These are phyloP conservation scores for Capillidium heterosporum DNA, from an alignment of 371 early-diverging fungal genomes.

Conservation along the genomic window DNA sequence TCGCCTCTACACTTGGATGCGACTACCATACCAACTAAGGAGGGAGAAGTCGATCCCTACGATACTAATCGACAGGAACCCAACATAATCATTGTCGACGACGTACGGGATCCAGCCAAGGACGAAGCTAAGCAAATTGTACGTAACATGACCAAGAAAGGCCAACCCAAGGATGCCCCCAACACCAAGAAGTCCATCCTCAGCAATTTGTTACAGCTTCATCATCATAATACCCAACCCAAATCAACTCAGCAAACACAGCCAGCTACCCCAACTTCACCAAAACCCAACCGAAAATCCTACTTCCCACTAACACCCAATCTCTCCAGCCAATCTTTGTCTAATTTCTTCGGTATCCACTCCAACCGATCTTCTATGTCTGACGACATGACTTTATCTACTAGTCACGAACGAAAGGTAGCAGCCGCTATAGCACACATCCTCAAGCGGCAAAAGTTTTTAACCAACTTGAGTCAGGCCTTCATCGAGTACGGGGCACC, in stretches of 20 bases:
- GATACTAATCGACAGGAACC: too few species aligned
- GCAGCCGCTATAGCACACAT: conserved; percentile 26
- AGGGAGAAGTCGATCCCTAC: too few species aligned
- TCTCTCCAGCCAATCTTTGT: not conserved
- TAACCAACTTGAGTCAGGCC: conserved; percentile 27
- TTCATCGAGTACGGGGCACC: conserved; percentile 37
- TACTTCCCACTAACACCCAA: not conserved
- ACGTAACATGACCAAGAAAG: not conserved
- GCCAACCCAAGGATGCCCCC: not conserved
- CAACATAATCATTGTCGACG: not conserved
- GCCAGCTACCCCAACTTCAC: not conserved
- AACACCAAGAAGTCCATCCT: not conserved
- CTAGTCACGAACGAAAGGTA: not conserved
- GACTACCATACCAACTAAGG: not conserved
- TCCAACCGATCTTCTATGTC: not conserved
- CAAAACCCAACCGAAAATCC: not conserved
- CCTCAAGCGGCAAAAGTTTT: conserved; percentile 33
- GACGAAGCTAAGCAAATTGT: not conserved
- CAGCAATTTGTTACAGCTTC: not conserved
- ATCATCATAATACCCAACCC: not conserved
- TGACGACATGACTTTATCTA: not conserved
- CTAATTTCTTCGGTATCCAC: conserved; percentile 1
- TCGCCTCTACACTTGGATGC: not conserved
- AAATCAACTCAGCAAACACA: not conserved
- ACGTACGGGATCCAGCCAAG: not conserved